Evolutionary conservation across 1,284 basidiomycete genomes (phyloP), one percentile per base, ranked within the genome.

Genomic region (Ustilago nuda): DNA sequence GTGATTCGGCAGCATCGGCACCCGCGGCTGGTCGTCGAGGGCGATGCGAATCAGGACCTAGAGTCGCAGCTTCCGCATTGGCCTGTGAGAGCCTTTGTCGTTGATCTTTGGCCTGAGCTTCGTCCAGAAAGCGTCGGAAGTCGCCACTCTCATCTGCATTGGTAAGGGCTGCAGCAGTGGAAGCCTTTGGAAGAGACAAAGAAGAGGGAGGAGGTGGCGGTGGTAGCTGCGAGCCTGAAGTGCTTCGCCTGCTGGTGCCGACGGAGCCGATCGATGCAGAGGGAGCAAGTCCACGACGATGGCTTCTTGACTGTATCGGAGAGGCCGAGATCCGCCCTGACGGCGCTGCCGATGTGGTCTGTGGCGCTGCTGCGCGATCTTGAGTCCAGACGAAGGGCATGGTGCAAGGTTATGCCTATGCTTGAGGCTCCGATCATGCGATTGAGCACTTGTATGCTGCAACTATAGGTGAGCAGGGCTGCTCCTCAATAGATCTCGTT

Each of bases 91-190:
- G 65, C 12, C 61, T 61, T 6, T 54, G 43, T 0, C 33, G 59
- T 15, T 64, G 56, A 12, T 72, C 69, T 41, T 43, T 48, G 15
- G 66, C 66, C 35, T 66, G 69, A 1, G 66, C 66, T 45, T 70
- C 52, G 48, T 70, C 63, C 19, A 70, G 43, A 30, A 70, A 69
- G 43, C 58, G 59, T 8, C 61, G 65, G 46, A 69, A 72, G 51
- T 76, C 69, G 60, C 72, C 66, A 52, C 56, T 72, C 43, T 69
- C 66, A 23, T 73, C 64, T 8, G 66, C 33, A 27, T 59, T 73
- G 17, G 58, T 64, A 13, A 70, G 48, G 0, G 75, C 70, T 8
- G 71, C 64, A 5, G 71, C 67, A 8, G 63, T 64, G 23, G 75
- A 59, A 23, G 71, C 56, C 23, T 65, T 77, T 11, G 60, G 19